Evolutionary conservation across 2,329 filamentous ascomycete species (phyloP).

Genomic region (Aspergillus sergii): DNA sequence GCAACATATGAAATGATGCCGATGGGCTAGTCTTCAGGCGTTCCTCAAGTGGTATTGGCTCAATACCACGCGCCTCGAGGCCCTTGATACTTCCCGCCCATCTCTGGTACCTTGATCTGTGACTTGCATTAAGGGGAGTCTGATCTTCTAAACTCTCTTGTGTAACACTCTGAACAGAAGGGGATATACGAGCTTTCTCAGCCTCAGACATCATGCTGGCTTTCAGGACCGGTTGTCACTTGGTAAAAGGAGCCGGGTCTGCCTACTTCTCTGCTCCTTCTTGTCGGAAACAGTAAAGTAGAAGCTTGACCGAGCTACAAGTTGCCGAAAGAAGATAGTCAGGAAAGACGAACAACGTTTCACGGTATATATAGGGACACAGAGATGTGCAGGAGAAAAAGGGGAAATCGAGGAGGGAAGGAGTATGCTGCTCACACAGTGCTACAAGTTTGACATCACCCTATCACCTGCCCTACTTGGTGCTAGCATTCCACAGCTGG

Average conservation of each 20-base stretch:
- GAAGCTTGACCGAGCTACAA: not conserved
- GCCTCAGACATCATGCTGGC: slow-evolving; percentile 23
- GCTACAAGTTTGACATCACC: slow-evolving; percentile 21
- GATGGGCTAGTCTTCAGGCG: slow-evolving; percentile 29
- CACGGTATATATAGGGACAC: slow-evolving; percentile 15
- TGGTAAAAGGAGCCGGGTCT: not conserved
- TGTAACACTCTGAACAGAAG: slow-evolving; percentile 26
- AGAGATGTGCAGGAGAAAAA: slow-evolving; percentile 2
- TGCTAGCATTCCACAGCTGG: slow-evolving; percentile 21
- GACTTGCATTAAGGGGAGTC: slow-evolving; percentile 11
- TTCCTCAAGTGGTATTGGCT: slow-evolving; percentile 31
- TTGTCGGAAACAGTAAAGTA: not conserved
- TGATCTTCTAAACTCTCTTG: slow-evolving; percentile 25
- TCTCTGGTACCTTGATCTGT: slow-evolving; percentile 23
- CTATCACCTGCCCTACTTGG: slow-evolving; percentile 19
- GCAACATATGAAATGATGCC: slow-evolving; percentile 32
- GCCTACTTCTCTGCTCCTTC: not conserved
- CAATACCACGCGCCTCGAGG: slow-evolving; percentile 31
- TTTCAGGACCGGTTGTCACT: not conserved
- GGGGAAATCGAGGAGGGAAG: slow-evolving; percentile 10
- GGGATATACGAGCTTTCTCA: slow-evolving; percentile 29
- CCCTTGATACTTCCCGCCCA: slow-evolving; percentile 28
- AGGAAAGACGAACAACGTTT: not conserved
- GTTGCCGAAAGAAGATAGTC: not conserved
- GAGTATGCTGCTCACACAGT: slow-evolving; percentile 5